Base-by-base conservation (phyloP, 2,329 filamentous ascomycete genomes). In the Hymenoscyphus linearis region DNA sequence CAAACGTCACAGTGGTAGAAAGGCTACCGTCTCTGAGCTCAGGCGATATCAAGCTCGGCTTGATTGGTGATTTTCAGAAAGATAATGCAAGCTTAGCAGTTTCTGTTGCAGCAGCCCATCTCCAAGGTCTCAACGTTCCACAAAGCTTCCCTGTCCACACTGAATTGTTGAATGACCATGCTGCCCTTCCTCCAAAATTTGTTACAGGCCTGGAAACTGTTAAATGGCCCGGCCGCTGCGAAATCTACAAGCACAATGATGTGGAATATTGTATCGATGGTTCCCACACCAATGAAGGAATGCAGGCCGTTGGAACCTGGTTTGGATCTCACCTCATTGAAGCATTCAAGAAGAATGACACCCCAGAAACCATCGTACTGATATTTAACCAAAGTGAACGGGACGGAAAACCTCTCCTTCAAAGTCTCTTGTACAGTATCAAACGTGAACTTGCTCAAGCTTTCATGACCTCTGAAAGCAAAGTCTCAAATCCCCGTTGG, bases 311-410 rank as follows among this genome's bases (percentile, higher is more conserved):
- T 2, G 88, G 87, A 0, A 81, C 82, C 61, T 97, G 93, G 93
- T 98, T 96, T 70, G 83, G 84, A 1, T 72, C 72, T 12, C 78
- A 81, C 68, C 34, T 62, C 10, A 18, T 26, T 0, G 40, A 62
- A 10, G 63, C 64, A 34, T 27, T n/a, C 13, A 13, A 31, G 4
- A 52, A 57, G 2, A 18, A 22, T 1, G 52, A 47, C 2, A 57
- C 58, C 10, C 65, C 66, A 22, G 58, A 67, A 63, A 56, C 71
- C 70, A 67, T 62, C 25, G 68, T 88, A 61, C 77, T 98, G 53
- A 82, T 98, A 55, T 98, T 98, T 80, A 97, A 97, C 74, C 93
- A 97, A 74, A 91, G 96, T 71, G 91, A 91, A 10, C 85, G 92
- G 35, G 87, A 96, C 70, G 89, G 90, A 4, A 76, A 78, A 3